Base-by-base conservation (phyloP, 306 rosid genomes). In the Dryas octopetala region DNA sequence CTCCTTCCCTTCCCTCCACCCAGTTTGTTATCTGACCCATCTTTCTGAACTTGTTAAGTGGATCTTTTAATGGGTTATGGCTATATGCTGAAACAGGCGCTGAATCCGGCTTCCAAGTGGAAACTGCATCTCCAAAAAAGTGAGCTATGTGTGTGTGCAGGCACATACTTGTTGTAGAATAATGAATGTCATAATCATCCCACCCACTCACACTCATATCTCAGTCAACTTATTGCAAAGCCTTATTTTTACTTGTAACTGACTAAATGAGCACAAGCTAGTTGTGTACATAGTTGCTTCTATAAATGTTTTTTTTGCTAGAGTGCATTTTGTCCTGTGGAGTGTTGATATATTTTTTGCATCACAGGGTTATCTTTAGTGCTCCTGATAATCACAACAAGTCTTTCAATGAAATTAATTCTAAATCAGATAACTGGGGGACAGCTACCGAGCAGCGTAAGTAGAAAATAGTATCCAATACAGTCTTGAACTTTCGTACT, bases 101-200 rank as follows among this genome's bases (percentile, higher is more conserved):
- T 23, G 82, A 86, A 76, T 81, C 81, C 15, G 66, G 80, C 79
- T 62, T 80, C 79, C 86, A 73, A 75, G 75, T 49, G 66, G 86
- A 84, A 70, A 71, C 83, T 76, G 65, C 57, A 81, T 88, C 90
- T 40, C 88, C 86, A 41, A 77, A 87, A 70, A 88, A 85, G 98
- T 95, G 86, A 87, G 89, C 77, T 23, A 14, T 19, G 19, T 38
- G 44, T 64, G 51, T 66, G 75, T 41, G 52, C 41, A 53, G 78
- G 11, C 66, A 45, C 75, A 13, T 26, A 51, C 6, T 38, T 73
- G 46, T 59, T 73, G 41, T 68, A 57, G 54, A 50, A 53, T 79
- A 71, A 32, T 32, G 38, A 32, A 32, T 32, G 38, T 32, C 38
- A 32, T 32, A 32, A 32, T 44, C 70, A 73, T 71, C 61, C 65